Evolutionary conservation across 331 rosid genomes (phyloP).

Genomic region (Malus hybrid): DNA sequence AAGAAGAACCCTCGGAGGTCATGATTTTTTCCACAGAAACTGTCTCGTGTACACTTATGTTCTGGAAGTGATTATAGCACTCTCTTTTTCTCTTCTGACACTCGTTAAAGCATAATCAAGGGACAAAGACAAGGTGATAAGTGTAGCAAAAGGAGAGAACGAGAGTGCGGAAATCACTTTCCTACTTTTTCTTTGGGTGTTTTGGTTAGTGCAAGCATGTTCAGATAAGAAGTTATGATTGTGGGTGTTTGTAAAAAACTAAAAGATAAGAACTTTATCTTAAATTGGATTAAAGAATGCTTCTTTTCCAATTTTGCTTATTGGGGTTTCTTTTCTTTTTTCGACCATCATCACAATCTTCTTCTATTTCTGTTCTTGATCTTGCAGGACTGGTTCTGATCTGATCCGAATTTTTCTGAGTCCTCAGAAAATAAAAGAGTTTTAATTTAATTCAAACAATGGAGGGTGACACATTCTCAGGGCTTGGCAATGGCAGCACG

Average conservation of each 20-base stretch:
- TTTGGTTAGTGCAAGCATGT: constrained; percentile 49
- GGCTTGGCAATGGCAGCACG: constrained; percentile 41
- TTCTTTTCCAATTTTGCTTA: constrained; percentile 16
- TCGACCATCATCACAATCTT: not conserved
- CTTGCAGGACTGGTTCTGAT: constrained; percentile 49
- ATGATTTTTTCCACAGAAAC: constrained; percentile 59
- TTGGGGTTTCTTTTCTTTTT: not conserved
- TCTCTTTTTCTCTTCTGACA: too few relatives aligned
- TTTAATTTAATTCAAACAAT: constrained; percentile 11
- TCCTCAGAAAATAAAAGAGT: not conserved
- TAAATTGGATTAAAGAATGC: constrained; percentile 5
- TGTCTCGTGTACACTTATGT: constrained; percentile 58
- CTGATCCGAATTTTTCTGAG: constrained; percentile 17
- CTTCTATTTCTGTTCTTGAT: constrained; percentile 4
- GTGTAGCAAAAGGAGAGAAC: too few relatives aligned
- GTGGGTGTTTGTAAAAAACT: constrained; percentile 14
- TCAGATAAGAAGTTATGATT: constrained; percentile 41
- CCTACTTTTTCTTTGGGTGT: constrained; percentile 36
- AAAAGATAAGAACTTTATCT: constrained; percentile 1
- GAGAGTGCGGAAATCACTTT: too few relatives aligned
- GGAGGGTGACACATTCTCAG: constrained; percentile 88
- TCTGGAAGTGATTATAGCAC: too few relatives aligned
- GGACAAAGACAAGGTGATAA: too few relatives aligned
- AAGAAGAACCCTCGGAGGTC: constrained; percentile 47
- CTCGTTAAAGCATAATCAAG: too few relatives aligned